Evolutionary conservation across 331 rosid genomes (phyloP).

Genomic region (Malus hybrid): DNA sequence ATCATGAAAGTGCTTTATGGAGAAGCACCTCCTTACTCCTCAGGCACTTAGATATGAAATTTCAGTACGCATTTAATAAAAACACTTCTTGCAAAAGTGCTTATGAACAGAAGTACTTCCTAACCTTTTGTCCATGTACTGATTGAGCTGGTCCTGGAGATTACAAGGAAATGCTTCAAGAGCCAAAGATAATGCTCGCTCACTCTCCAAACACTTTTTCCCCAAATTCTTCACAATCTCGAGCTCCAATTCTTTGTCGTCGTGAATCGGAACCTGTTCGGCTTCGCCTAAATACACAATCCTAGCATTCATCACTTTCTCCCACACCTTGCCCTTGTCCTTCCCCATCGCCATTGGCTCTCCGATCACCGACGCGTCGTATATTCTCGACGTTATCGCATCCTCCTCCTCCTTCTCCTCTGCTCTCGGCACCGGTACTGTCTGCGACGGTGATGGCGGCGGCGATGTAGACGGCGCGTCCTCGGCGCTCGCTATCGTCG

Average conservation of each 20-base stretch:
- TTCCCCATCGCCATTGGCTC: slow-evolving; percentile 91
- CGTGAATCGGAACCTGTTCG: slow-evolving; percentile 85
- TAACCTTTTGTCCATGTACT: slow-evolving; percentile 62
- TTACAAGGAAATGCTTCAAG: slow-evolving; percentile 73
- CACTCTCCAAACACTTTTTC: slow-evolving; percentile 50
- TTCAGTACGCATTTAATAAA: no score
- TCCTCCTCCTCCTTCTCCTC: slow-evolving; percentile 27
- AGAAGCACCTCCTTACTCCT: no score
- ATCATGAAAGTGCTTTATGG: no score
- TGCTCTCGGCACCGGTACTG: slow-evolving; percentile 12
- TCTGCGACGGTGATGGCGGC: slow-evolving; percentile 3
- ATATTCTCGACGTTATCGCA: slow-evolving; percentile 61
- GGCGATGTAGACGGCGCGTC: slow-evolving; percentile 30
- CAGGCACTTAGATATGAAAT: no score
- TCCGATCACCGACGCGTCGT: slow-evolving; percentile 83
- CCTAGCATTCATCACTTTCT: slow-evolving; percentile 82
- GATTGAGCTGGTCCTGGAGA: slow-evolving; percentile 72
- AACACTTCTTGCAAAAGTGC: no score
- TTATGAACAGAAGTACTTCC: no score
- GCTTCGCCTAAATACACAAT: slow-evolving; percentile 90
- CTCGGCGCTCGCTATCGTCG: slow-evolving; percentile 54
- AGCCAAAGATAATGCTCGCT: slow-evolving; percentile 58
- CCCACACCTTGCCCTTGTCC: slow-evolving; percentile 83
- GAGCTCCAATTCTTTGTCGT: slow-evolving; percentile 86
- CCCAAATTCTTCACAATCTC: slow-evolving; percentile 68